A percentile compares a stretch with the other conserved stretches of the same genome.
These are phyloP conservation scores for Nothopassalora personata DNA, from an alignment of 2,329 filamentous ascomycete species.

Conservation along the genomic window DNA sequence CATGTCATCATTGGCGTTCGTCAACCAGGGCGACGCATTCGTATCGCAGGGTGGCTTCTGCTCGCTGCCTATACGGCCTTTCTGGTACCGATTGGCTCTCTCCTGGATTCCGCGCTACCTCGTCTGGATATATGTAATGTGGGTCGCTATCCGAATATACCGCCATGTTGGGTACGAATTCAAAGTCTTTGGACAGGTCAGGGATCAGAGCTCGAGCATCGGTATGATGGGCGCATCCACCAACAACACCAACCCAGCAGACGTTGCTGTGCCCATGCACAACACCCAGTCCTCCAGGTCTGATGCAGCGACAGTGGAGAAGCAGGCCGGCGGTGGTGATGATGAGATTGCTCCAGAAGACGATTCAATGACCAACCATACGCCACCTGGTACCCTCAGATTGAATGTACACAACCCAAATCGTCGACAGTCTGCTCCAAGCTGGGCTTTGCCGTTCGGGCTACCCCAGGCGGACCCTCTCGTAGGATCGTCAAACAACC, in stretches of 20 bases:
- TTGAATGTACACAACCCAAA: not conserved
- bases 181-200: slow-evolving; percentile 33
- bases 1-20: slow-evolving; percentile 59
- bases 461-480: not conserved
- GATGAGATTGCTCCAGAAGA: slow-evolving; percentile 24
- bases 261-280: slow-evolving; percentile 5
- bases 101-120: slow-evolving; percentile 71
- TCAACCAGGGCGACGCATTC: slow-evolving; percentile 52
- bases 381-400: not conserved
- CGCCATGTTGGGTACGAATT: slow-evolving; percentile 54
- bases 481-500: slow-evolving; percentile 1
- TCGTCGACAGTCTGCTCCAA: slow-evolving; percentile 20
- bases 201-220: slow-evolving; percentile 21
- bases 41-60: slow-evolving; percentile 63
- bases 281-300: slow-evolving; percentile 11
- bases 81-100: slow-evolving; percentile 64
- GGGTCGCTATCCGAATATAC: slow-evolving; percentile 65
- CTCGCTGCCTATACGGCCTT: slow-evolving; percentile 60
- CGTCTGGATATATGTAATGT: slow-evolving; percentile 59
- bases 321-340: slow-evolving; percentile 12
- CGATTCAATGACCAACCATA: not conserved
- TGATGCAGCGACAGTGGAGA: slow-evolving; percentile 15
- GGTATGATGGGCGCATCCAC: slow-evolving; percentile 6
- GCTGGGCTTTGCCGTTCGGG: slow-evolving; percentile 19
- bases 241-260: slow-evolving; percentile 1